Evolutionary conservation across 2,329 filamentous ascomycete species (phyloP).

Genomic region (Zalaria sp.): DNA sequence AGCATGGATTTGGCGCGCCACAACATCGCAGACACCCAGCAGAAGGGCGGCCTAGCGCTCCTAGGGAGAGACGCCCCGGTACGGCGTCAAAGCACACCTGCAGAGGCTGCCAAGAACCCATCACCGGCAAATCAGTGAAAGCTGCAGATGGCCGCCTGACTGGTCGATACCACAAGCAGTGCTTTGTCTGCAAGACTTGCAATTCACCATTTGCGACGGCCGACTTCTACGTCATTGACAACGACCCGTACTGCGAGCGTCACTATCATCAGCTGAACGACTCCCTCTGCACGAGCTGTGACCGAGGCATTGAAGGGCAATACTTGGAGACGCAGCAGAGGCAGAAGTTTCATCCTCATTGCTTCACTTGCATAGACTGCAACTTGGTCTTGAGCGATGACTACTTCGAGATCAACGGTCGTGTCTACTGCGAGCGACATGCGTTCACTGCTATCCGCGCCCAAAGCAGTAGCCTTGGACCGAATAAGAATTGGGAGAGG

Average conservation of each 20-base stretch:
- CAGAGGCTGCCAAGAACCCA: slow-evolving; percentile 64
- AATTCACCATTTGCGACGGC: slow-evolving; percentile 66
- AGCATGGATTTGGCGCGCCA: background rate
- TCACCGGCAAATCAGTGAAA: slow-evolving; percentile 83
- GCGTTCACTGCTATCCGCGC: slow-evolving; percentile 36
- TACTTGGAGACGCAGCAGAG: slow-evolving; percentile 72
- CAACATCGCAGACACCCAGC: background rate
- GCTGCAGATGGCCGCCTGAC: slow-evolving; percentile 85
- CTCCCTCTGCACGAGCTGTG: slow-evolving; percentile 68
- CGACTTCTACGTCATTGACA: slow-evolving; percentile 82
- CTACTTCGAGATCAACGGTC: slow-evolving; percentile 78
- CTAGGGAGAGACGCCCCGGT: slow-evolving; percentile 1
- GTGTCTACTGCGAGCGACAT: slow-evolving; percentile 75
- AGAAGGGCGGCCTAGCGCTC: background rate
- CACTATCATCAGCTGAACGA: slow-evolving; percentile 90
- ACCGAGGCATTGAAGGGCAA: slow-evolving; percentile 79
- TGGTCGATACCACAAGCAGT: slow-evolving; percentile 87
- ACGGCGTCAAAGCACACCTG: slow-evolving; percentile 40
- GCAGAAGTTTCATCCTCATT: slow-evolving; percentile 74
- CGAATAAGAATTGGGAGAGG: slow-evolving; percentile 10
- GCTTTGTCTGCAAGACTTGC: slow-evolving; percentile 85
- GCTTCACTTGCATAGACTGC: slow-evolving; percentile 76
- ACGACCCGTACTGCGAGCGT: slow-evolving; percentile 77
- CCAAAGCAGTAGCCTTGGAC: slow-evolving; percentile 1
- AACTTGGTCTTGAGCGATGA: slow-evolving; percentile 61